Base-by-base conservation (phyloP, 129 eudicot species). In the Escallonia rubra region DNA sequence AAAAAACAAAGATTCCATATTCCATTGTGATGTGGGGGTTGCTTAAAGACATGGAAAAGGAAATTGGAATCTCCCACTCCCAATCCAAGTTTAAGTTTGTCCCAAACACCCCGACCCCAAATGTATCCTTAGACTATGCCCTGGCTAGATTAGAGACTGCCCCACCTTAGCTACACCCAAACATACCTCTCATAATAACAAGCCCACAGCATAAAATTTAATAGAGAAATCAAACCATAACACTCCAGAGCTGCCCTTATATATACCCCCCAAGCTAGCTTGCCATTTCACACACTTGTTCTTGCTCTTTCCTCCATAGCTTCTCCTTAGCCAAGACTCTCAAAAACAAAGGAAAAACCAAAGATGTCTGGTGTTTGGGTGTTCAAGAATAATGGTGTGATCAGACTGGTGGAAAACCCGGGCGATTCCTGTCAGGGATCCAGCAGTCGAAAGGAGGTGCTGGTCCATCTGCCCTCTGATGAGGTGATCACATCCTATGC, bases 281-380 rank as follows among this genome's bases (percentile, higher is more conserved):
- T 5, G 54, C 9, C 59, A 44, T 49, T 7, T 50, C 16, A 50
- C 50, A 63, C 58, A 63, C 68, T 67, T 47, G 12, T 67, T 57
- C 66, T 48, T 44, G 65, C 39, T 38, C 62, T 43, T 59, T 41
- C 48, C 12, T 51, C 38, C 39, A 42, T 39, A 67, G 41, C 15
- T 10, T 42, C 40, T 53, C 48, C 43, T 54, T 23, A 23, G 34
- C 34, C 34, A 23, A 23, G 34, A 23, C 34, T 23, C 34, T 23
- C 0, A 23, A 23, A 23, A 23, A 23, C 34, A 23, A 23, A 23
- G 34, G 34, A 23, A 64, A 58, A 50, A 5, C 8, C 10, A 59
- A 66, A 3, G 43, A 91, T 91, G 98, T 88, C 98, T 45, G 98
- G 98, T 59, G 98, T 91, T 60, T 91, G 96, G 98, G 95, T 88